Evolutionary conservation across 2,329 filamentous ascomycete genomes (phyloP), one percentile per base, ranked within the genome.

Genomic region (Podosphaera xanthii): DNA sequence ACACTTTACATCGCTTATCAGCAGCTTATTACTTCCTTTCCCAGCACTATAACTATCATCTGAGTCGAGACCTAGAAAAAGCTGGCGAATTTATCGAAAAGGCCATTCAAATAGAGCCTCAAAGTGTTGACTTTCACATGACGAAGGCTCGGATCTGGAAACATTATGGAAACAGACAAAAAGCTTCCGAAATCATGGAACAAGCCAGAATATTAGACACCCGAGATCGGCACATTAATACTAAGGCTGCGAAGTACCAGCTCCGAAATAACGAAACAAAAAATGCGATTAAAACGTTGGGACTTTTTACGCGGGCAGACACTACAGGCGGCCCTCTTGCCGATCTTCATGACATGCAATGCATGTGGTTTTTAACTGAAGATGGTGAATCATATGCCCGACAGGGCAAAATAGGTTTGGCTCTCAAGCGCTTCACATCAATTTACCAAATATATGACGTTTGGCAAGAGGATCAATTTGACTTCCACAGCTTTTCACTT

Each of bases 391-490:
- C 91, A 2, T 89, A 90, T 70, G 76, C 86, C 60, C 83, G 92
- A 57, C 85, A 89, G 69, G 83, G 83, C 63, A 89, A 94, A 65
- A 74, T 86, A 54, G 88, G 85, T 3, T 77, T 96, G 61, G 91
- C 94, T 0, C 76, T 98, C 58, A 98, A 98, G 75, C 82, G 94
- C 57, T 91, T 96, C 71, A 87, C 90, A 64, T 77, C 87, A 31
- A 80, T 98, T 60, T 84, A 84, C 70, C 88, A 87, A 71, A 94
- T 98, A 64, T 98, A 98, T 67, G 91, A 97, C 64, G 82, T 88
- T 30, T 98, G 92, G 92, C 86, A 94, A 69, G 94, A 98, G 70
- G 92, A 98, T 66, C 92, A 98, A 68, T 96, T 97, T 67, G 92
- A 98, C 70, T 98, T 98, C 75, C 94, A 98, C 76, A 88, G 82